Conservation (phyloP, 2,329 filamentous ascomycete genomes). For the Pseudocercospora crystallina region DNA sequence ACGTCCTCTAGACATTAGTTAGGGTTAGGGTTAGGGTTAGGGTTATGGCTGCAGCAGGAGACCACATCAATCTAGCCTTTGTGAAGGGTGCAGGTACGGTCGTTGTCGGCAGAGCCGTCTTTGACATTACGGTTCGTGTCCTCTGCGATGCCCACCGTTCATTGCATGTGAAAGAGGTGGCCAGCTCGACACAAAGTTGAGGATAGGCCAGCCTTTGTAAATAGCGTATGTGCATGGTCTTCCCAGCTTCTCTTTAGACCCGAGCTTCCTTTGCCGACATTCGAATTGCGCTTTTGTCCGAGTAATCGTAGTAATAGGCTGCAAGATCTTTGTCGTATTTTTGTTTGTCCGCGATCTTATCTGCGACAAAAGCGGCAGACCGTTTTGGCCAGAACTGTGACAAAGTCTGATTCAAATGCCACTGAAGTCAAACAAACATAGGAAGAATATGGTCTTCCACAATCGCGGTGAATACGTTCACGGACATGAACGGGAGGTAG, state of each 20-base stretch:
- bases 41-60: conserved; percentile 1
- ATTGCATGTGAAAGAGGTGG: no score
- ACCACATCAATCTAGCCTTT: neutral
- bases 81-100: neutral
- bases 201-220: no score
- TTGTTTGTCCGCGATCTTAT: conserved; percentile 6
- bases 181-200: no score
- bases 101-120: conserved; percentile 1
- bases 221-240: no score
- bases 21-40: no score
- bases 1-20: no score
- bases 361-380: conserved; percentile 1
- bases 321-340: conserved; percentile 3
- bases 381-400: conserved; percentile 4
- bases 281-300: no score
- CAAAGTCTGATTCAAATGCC: neutral
- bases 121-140: no score
- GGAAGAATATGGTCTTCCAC: conserved; percentile 13
- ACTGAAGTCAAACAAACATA: conserved; percentile 6
- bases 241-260: no score
- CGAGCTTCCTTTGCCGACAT: no score
- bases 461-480: conserved; percentile 12
- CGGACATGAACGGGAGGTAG: conserved; percentile 1
- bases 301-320: no score
- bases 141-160: no score